phyloP scores from a whole-genome alignment of 2,329 filamentous ascomycete species.

The Diaporthe aspalathi region DNA sequence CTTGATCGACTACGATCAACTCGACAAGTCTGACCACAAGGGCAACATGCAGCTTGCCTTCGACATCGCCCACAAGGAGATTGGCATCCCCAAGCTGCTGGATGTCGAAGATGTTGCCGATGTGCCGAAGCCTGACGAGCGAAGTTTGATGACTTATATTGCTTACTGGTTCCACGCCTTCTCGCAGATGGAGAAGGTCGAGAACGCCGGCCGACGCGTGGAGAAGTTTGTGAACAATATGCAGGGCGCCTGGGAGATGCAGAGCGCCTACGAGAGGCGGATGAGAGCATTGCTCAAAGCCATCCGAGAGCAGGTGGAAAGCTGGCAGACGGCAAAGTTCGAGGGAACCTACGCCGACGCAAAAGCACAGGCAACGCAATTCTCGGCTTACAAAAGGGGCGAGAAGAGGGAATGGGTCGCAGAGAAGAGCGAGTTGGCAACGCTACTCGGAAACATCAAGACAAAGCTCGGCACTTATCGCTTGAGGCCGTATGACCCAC shows the following conservation, averaged over 20 bases:
- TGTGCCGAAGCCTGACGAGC: conserved; percentile 94
- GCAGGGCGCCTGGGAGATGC: conserved; percentile 99
- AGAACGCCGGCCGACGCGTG: conserved; percentile 94
- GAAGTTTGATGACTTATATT: conserved; percentile 98
- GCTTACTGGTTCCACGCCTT: conserved; percentile 99
- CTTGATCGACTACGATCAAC: conserved; percentile 93
- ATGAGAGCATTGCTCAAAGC: conserved; percentile 85
- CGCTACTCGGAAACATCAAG: conserved; percentile 96
- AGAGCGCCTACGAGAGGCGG: conserved; percentile 91
- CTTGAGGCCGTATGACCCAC: conserved; percentile 89
- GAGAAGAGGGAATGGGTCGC: conserved; percentile 96
- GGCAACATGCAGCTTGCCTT: conserved; percentile 99
- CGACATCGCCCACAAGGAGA: conserved; percentile 94
- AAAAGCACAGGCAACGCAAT: conserved; percentile 84
- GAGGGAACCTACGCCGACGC: conserved; percentile 93
- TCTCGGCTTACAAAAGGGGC: conserved; percentile 89
- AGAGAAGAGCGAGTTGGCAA: conserved; percentile 95
- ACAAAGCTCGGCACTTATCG: conserved; percentile 97
- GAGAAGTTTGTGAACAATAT: conserved; percentile 99
- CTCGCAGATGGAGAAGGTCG: conserved; percentile 98
- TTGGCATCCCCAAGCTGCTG: conserved; percentile 93
- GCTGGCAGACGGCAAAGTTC: conserved; percentile 85
- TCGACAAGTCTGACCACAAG: conserved; percentile 93
- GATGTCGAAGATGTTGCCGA: conserved; percentile 99
- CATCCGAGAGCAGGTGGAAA: conserved; percentile 77